A percentile compares a stretch with the other conserved stretches of the same genome.
Conservation (phyloP, 345 rosid species). For the Eucalyptus globulus region DNA sequence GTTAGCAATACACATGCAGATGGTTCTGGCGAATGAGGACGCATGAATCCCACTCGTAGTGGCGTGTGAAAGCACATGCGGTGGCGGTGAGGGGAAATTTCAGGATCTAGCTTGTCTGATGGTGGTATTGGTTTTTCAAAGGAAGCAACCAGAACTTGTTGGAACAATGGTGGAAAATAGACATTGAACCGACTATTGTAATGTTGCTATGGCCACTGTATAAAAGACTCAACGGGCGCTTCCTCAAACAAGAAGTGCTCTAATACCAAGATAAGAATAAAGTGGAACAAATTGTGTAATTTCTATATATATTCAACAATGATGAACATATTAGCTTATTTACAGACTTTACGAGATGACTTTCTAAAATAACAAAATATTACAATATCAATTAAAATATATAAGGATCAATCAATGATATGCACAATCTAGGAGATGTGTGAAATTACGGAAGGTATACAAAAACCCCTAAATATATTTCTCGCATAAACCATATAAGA, state of each 20-base stretch:
- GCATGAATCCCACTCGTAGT: not conserved
- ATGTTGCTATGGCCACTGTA: not conserved
- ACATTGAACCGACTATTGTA: not conserved
- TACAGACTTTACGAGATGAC: not conserved
- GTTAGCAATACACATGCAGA: not conserved
- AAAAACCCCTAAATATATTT: not conserved
- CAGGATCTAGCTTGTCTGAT: not conserved
- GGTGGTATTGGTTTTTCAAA: not conserved
- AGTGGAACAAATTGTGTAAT: not conserved
- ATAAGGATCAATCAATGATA: not conserved
- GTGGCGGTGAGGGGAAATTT: not conserved
- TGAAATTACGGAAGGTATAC: not conserved
- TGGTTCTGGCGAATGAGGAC: not conserved
- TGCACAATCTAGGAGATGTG: not conserved
- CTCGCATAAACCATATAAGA: not conserved
- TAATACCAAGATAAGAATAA: not conserved
- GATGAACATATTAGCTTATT: not conserved
- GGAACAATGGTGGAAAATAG: not conserved
- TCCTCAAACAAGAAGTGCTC: not conserved
- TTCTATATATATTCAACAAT: not conserved
- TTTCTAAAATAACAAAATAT: not conserved
- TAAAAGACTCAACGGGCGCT: not conserved
- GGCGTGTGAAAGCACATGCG: not conserved
- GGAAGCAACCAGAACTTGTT: not conserved
- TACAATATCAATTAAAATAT: not conserved